These are phyloP conservation scores for Septoria linicola DNA, from an alignment of 2,329 filamentous ascomycete species.

Conservation along the genomic window DNA sequence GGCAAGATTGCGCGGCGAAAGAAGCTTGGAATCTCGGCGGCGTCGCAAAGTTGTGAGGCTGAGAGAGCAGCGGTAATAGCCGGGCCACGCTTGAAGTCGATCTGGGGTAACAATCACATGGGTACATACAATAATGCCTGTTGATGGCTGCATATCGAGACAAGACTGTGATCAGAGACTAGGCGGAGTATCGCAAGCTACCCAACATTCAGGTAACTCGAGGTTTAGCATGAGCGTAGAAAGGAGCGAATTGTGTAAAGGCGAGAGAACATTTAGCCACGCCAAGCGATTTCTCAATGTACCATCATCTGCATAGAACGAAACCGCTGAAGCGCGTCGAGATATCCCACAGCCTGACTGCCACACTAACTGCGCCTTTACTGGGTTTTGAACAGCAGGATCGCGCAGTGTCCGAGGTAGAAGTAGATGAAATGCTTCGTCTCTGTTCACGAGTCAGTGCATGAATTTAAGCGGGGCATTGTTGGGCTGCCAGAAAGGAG, in stretches of 20 bases:
- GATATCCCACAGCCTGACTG: background rate
- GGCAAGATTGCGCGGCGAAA: constrained; percentile 20
- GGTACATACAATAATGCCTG: background rate
- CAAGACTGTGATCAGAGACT: background rate
- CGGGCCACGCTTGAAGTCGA: background rate
- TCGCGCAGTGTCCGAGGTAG: constrained; percentile 97
- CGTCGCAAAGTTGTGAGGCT: background rate
- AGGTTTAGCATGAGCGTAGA: too few species aligned
- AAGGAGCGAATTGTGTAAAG: too few species aligned
- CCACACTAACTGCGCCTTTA: constrained; percentile 49
- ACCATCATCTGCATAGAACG: background rate
- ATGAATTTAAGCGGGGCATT: constrained; percentile 4
- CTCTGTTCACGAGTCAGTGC: constrained; percentile 56
- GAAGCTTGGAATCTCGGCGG: constrained; percentile 8
- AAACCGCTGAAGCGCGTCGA: background rate
- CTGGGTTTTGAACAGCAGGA: constrained; percentile 98
- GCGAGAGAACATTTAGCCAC: too few species aligned
- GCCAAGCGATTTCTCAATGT: background rate
- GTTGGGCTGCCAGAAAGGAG: background rate
- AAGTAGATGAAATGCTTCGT: constrained; percentile 99
- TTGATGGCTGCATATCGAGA: background rate
- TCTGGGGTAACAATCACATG: background rate
- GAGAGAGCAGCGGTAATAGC: background rate
- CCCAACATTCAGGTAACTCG: too few species aligned
- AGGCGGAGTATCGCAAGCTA: too few species aligned